Percentiles rank a stretch among this genome's conserved stretches.
These are phyloP conservation scores for Pseudopediastrum boryanum DNA, from an alignment of 139 green algal genomes.

Conservation along the genomic window DNA sequence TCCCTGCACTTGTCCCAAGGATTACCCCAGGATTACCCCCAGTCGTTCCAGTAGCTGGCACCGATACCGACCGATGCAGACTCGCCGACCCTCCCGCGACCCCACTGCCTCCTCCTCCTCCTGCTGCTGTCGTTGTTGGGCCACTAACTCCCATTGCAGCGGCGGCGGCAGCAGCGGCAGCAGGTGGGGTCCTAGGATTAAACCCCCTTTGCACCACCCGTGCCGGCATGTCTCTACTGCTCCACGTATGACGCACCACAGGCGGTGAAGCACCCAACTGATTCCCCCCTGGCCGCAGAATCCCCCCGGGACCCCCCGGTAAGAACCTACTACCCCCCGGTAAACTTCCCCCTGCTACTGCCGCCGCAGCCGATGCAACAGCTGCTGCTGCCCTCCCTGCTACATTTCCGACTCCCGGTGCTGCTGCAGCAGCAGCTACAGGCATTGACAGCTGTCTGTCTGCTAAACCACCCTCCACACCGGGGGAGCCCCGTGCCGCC, in stretches of 20 bases:
- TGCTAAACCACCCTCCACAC: not conserved
- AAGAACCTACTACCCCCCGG: too few species aligned
- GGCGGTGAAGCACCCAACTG: too few species aligned
- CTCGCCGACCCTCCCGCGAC: too few species aligned
- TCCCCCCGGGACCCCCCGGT: too few species aligned
- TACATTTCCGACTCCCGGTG: not conserved
- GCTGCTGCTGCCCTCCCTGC: not conserved
- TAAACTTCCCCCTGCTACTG: too few species aligned
- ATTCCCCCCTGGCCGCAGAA: too few species aligned
- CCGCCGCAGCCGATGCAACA: too few species aligned
- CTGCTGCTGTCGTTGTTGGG: not conserved
- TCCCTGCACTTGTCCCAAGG: too few species aligned
- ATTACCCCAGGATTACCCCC: too few species aligned
- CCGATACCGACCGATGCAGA: too few species aligned
- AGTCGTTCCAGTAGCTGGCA: too few species aligned
- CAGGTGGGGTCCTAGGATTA: not conserved
- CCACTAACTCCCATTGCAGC: not conserved
- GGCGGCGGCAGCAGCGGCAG: constrained; percentile 7
- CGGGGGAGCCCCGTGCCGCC: not conserved
- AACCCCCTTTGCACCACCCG: constrained; percentile 33
- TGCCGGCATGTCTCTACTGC: constrained; percentile 34
- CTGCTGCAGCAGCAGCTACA: not conserved
- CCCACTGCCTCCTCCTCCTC: constrained; percentile 8
- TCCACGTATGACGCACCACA: constrained; percentile 43
- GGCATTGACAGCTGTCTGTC: not conserved